Evolutionary conservation across 2,329 filamentous ascomycete genomes (phyloP).

Genomic region (Fusarium musae): DNA sequence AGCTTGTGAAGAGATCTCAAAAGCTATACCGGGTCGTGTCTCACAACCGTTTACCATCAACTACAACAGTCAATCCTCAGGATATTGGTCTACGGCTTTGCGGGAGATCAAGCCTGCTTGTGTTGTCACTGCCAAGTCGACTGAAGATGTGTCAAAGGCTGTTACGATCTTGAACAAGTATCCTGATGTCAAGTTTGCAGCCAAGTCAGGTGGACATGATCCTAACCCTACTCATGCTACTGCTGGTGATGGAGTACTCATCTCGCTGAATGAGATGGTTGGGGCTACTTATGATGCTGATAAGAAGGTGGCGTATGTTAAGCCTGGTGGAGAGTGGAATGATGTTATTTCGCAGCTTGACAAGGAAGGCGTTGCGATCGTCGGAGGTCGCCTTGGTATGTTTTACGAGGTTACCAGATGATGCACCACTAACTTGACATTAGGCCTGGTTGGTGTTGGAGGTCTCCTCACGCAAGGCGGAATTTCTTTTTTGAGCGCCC

Average conservation of each 20-base stretch:
- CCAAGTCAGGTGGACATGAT: constrained; percentile 20
- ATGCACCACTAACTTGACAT: fast-evolving
- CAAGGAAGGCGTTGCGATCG: constrained; percentile 4
- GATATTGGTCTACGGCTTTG: constrained; percentile 13
- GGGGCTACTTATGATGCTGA: constrained; percentile 7
- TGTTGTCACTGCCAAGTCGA: background rate
- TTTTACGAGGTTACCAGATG: too few species aligned
- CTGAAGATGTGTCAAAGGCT: background rate
- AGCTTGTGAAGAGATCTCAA: constrained; percentile 16
- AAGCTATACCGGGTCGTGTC: background rate
- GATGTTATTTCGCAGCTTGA: constrained; percentile 6
- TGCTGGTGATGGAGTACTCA: constrained; percentile 6
- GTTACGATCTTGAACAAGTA: constrained; percentile 25
- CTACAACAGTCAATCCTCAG: background rate
- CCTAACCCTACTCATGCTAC: constrained; percentile 16
- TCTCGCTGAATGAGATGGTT: constrained; percentile 11
- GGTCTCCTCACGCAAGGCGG: constrained; percentile 11
- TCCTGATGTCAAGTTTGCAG: constrained; percentile 17
- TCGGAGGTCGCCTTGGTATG: constrained; percentile 11
- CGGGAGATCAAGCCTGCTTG: constrained; percentile 16
- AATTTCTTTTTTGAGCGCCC: constrained; percentile 20
- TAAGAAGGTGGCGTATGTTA: constrained; percentile 17
- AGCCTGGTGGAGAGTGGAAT: constrained; percentile 29
- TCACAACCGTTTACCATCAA: background rate
- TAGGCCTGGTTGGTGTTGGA: constrained; percentile 17